Conservation (phyloP, 495 filamentous ascomycete genomes). For the Lepidopterella palustris region DNA sequence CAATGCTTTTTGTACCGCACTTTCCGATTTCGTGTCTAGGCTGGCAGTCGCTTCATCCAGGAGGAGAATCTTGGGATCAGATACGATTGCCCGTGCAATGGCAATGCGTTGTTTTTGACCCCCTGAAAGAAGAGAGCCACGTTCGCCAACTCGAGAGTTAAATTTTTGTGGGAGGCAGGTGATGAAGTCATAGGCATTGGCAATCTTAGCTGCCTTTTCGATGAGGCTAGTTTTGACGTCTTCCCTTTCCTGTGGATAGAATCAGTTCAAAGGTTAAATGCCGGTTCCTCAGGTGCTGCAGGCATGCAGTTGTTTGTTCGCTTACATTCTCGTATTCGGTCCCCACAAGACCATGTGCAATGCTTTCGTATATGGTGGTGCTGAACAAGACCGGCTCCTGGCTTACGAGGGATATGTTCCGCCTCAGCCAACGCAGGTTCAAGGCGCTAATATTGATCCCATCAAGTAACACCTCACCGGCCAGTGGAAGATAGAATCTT, state of each 20-base stretch:
- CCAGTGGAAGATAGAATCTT: slow-evolving; percentile 85
- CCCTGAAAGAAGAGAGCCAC: slow-evolving; percentile 85
- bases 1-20: slow-evolving; percentile 87
- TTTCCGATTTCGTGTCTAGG: slow-evolving; percentile 93
- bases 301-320: slow-evolving; percentile 16
- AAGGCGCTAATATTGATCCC: slow-evolving; percentile 72
- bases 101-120: slow-evolving; percentile 95
- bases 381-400: slow-evolving; percentile 81
- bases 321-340: slow-evolving; percentile 63
- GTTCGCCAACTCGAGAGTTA: slow-evolving; percentile 90
- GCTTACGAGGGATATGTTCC: slow-evolving; percentile 83
- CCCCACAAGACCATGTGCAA: slow-evolving; percentile 80
- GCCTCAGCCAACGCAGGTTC: slow-evolving; percentile 86
- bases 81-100: slow-evolving; percentile 83
- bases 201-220: slow-evolving; percentile 74
- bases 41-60: slow-evolving; percentile 93
- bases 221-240: slow-evolving; percentile 48
- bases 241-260: slow-evolving; percentile 6
- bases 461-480: slow-evolving; percentile 72
- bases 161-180: slow-evolving; percentile 77
- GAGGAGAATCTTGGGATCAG: slow-evolving; percentile 89
- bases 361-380: slow-evolving; percentile 81
- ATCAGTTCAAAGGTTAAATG: neutral
- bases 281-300: slow-evolving; percentile 28
- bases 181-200: slow-evolving; percentile 92